phyloP scores from a whole-genome alignment of 1,284 basidiomycete species.

The Porogramme epimiltina region DNA sequence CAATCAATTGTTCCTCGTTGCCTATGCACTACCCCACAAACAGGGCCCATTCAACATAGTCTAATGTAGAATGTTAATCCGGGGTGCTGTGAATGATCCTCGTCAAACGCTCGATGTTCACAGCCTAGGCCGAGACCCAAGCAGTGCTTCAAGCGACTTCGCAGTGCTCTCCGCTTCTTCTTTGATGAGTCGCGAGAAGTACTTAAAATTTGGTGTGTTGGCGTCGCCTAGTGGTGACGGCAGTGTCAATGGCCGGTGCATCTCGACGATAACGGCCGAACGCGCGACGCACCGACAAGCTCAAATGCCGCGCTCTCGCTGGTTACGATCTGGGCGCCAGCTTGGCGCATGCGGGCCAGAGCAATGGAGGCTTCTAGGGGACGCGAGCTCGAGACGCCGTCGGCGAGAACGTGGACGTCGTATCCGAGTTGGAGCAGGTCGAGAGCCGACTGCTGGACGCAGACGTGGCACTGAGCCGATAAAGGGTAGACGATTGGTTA shows the following conservation, averaged over 20 bases:
- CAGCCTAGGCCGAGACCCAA: slow-evolving; percentile 3
- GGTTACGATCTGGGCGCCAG: slow-evolving; percentile 78
- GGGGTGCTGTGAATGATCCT: too few species aligned
- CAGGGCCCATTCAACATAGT: too few species aligned
- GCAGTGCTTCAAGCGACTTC: slow-evolving; percentile 21
- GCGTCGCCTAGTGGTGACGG: slow-evolving; percentile 55
- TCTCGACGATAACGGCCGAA: slow-evolving; percentile 5
- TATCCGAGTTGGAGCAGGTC: slow-evolving; percentile 59
- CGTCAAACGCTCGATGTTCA: too few species aligned
- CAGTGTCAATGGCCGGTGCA: slow-evolving; percentile 1
- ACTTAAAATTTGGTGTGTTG: slow-evolving; percentile 68
- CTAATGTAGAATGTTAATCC: too few species aligned
- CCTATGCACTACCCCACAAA: too few species aligned
- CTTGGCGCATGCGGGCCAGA: slow-evolving; percentile 67
- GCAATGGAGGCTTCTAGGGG: slow-evolving; percentile 67
- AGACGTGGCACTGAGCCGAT: slow-evolving; percentile 75
- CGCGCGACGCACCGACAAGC: slow-evolving; percentile 53
- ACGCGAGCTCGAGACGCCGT: slow-evolving; percentile 85
- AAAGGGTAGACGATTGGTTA: background rate
- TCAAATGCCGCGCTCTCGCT: slow-evolving; percentile 85
- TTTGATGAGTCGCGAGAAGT: slow-evolving; percentile 75
- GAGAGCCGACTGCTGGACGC: slow-evolving; percentile 82
- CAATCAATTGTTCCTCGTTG: too few species aligned
- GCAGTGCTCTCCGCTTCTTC: slow-evolving; percentile 69
- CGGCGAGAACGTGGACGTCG: slow-evolving; percentile 75